A percentile compares a stretch with the other conserved stretches of the same genome.
Conservation (phyloP, 73 alveolate species). For the Urostyla sp. region DNA sequence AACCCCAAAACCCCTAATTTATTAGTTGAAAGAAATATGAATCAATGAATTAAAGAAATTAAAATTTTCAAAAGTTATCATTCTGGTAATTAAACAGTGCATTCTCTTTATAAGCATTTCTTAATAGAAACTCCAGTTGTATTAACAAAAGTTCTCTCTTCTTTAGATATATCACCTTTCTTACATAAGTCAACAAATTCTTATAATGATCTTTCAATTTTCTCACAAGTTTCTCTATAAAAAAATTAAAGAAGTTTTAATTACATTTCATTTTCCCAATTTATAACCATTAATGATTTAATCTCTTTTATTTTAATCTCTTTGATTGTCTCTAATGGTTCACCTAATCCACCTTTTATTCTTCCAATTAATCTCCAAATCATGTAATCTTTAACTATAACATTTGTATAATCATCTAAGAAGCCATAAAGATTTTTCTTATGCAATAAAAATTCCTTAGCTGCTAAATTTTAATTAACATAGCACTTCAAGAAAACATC, state of each 20-base stretch:
- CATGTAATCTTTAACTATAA: conserved; percentile 44
- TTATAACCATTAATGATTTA: conserved; percentile 25
- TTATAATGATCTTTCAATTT: conserved; percentile 49
- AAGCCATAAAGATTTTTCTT: conserved; percentile 30
- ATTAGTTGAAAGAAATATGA: too few relatives aligned
- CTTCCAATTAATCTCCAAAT: conserved; percentile 68
- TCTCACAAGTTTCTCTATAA: conserved; percentile 55
- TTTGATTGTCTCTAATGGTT: conserved; percentile 26
- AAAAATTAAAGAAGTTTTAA: neutral
- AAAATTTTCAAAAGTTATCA: too few relatives aligned
- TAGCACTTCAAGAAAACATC: conserved; percentile 60
- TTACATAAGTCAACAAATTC: conserved; percentile 18
- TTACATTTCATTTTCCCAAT: conserved; percentile 63
- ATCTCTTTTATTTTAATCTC: conserved; percentile 59
- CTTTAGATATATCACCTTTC: conserved; percentile 9
- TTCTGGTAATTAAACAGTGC: neutral
- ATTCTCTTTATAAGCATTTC: neutral
- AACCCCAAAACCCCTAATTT: neutral
- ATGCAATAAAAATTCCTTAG: conserved; percentile 12
- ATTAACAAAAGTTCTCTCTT: conserved; percentile 27
- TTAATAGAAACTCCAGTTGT: neutral
- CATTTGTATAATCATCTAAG: conserved; percentile 38
- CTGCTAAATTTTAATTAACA: neutral
- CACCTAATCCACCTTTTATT: conserved; percentile 32
- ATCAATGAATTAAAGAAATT: too few relatives aligned